Evolutionary conservation across 371 early-diverging fungal species (phyloP), one percentile per base, ranked within the genome.

Genomic region (Mucor irregularis): DNA sequence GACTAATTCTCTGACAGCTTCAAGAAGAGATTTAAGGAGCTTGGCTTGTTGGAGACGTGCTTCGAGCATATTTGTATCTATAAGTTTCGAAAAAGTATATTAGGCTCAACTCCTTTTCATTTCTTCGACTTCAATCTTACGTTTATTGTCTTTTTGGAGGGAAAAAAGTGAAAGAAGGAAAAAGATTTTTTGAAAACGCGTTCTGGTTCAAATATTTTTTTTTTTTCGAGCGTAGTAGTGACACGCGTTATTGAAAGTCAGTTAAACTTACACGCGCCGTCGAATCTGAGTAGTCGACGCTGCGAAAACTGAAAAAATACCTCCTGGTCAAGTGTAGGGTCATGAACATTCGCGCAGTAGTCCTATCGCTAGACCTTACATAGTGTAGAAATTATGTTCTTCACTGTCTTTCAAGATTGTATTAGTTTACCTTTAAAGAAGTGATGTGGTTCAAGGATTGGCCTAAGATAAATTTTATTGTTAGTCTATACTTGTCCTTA

Each of bases 1-100:
- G 51, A 99, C 96, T 50, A 99, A 85, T 64, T 99, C 99, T 81
- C 93, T 95, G 77, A 99, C 78, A 52, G 98, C 95, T 66, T 99
- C 99, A 59, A 99, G 85, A 62, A 97, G 73, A 82, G 92, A 90
- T 78, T 95, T 96, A 58, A 97, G 88, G 45, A 92, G 77, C 24
- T 76, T 74, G 48, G 87, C 91, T 75, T 89, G 86, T 56, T 73
- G 73, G 52, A 91, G 78, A 63, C 88, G 82, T 34, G 91, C 91
- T 84, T 91, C 91, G 56, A 91, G 81, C 91, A 91, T 91, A 24
- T 42, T n/a, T 25, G 38, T 76, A 16, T 45, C 28, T 49, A 37
- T 29, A 16, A 38, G 21, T 24, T 25, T 3, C 17, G 5, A 10
- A 10, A 9, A 2, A 29, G 5, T 30, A 46, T 17, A 2, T 30